Evolutionary conservation across 2,329 filamentous ascomycete species (phyloP), one percentile per base, ranked within the genome.

Genomic region (Penicillium italicum): DNA sequence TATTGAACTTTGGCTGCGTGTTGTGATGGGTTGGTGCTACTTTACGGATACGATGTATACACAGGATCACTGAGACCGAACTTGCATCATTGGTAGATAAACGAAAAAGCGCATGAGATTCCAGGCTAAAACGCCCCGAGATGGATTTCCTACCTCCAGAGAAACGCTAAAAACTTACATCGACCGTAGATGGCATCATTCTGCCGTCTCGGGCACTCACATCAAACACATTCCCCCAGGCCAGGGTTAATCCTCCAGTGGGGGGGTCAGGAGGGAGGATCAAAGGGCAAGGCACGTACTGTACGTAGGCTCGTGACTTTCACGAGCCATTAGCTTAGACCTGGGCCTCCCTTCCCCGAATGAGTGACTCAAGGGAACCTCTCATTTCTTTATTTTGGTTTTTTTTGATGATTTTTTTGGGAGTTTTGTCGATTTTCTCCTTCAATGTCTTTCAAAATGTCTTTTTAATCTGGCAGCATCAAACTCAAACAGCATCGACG

Each of bases 221-320:
- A 45, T 37, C n/a, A 41, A 31, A 53, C 38, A 40, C 11, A 47
- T 42, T 43, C 9, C 26, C 34, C 34, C 43, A 24, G 36, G 20
- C 50, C 41, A 49, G 16, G 49, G 55, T 56, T 56, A 57, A 45
- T 18, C 45, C 50, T 53, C 45, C 36, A 36, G 26, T 28, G 30
- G 48, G n/a, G n/a, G 33, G 16, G 24, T 47, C 34, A 40, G 36
- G 20, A 54, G 45, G 31, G 36, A 54, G 36, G 47, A 46, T 50
- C 47, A 45, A 55, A 59, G 58, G 58, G 60, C 42, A 56, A 28
- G 43, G 43, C 56, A 64, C 62, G 61, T 64, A 64, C 62, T 56
- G 49, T 43, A 54, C 51, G 45, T 40, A 56, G 48, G 49, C 53
- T 45, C 49, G 51, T 50, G 53, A 41, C 26, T 56, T 56, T 42